Conservation (phyloP, 208 protist genomes). For the Leishmania guyanensis region DNA sequence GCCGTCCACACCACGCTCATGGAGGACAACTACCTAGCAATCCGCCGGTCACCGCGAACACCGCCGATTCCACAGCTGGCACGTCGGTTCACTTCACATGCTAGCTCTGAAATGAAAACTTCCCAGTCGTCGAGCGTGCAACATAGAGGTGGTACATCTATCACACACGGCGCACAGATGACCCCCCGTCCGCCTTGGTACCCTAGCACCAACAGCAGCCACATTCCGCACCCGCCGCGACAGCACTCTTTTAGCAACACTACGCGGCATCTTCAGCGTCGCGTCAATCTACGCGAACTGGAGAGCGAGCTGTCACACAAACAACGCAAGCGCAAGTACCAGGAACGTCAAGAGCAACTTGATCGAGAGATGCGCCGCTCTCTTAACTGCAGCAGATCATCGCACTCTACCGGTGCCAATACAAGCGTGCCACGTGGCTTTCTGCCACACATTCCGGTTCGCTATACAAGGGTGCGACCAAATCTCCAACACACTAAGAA, state of each 20-base stretch:
- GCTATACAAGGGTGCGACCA: slow-evolving; percentile 15
- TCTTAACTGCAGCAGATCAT: slow-evolving; percentile 5
- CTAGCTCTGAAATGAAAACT: background rate
- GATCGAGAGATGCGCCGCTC: slow-evolving; percentile 29
- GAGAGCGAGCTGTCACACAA: slow-evolving; percentile 45
- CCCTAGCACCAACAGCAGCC: slow-evolving; percentile 6
- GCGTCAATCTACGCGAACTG: slow-evolving; percentile 50
- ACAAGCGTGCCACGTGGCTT: slow-evolving; percentile 18
- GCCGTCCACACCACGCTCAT: background rate
- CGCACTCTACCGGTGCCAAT: background rate
- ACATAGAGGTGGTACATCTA: background rate
- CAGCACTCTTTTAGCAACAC: slow-evolving; percentile 25
- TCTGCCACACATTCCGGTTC: slow-evolving; percentile 21
- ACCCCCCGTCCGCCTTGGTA: slow-evolving; percentile 3
- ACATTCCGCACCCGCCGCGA: slow-evolving; percentile 30
- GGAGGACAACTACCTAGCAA: background rate
- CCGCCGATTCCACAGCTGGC: slow-evolving; percentile 4
- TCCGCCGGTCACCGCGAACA: background rate
- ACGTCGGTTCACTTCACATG: background rate
- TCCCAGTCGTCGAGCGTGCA: slow-evolving; percentile 6
- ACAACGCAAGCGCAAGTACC: slow-evolving; percentile 33
- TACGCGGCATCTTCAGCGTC: slow-evolving; percentile 32
- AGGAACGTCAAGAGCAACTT: slow-evolving; percentile 43
- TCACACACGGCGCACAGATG: background rate
- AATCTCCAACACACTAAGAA: slow-evolving; percentile 4